Base-by-base conservation (phyloP, 345 rosid genomes). In the Garcia nutans region DNA sequence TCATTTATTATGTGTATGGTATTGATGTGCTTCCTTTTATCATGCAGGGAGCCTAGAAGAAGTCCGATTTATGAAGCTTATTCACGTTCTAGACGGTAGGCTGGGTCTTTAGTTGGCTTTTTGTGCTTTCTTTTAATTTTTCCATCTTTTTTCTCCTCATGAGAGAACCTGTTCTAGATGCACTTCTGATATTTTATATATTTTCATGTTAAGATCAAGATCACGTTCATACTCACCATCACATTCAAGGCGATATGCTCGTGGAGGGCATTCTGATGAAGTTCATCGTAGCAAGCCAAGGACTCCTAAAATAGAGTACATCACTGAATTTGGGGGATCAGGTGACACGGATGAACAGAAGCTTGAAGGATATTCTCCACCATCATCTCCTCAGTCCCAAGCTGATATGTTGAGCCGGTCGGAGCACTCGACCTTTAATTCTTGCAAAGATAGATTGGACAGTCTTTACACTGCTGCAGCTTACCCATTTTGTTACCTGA, bases 361-460 rank as follows among this genome's bases (percentile, higher is more conserved):
- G 89, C 87, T 82, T 77, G 94, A 68, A 86, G 91, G 94, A 86
- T 86, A 79, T 86, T 90, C 98, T 77, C 98, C 99, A 49, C 98
- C 97, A 68, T 80, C 87, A 66, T 93, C 99, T 84, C 98, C 98
- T 76, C 91, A 87, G 69, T 83, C 88, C 49, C 92, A 85, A 50
- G 76, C 93, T 85, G 92, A 87, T 76, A 54, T 74, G 70, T 84
- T 82, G 78, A 96, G 65, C 91, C 97, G 99, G 98, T 96, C 91
- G 97, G 99, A 90, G 98, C 93, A 93, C 92, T 96, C 87, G 87
- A 89, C 92, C 96, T 92, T 92, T 92, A 88, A 86, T 92, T 92
- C 88, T 90, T 88, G 94, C 98, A 88, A 90, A 90, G 97, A 96
- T 93, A 92, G 89, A 90, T 92, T 90, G 84, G 89, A 77, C 88